These are phyloP conservation scores for Ceratocystis cacaofunesta DNA, from an alignment of 2,329 filamentous ascomycete genomes.

Conservation along the genomic window DNA sequence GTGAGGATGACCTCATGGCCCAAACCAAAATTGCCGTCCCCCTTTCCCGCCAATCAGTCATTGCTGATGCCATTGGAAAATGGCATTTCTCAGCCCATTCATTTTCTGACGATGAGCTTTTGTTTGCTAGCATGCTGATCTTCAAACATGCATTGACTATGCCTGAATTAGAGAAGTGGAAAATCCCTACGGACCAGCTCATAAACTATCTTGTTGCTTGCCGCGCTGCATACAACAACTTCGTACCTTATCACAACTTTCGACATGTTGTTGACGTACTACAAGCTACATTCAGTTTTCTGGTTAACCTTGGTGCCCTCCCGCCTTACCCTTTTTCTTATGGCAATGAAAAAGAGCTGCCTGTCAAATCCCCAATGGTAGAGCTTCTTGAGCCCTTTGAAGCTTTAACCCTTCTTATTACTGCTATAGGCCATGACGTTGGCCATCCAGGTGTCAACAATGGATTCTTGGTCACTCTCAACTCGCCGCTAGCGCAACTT, in stretches of 20 bases:
- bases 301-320: slow-evolving; percentile 63
- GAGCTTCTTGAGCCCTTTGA: slow-evolving; percentile 72
- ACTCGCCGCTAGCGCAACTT: slow-evolving; percentile 81
- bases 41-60: slow-evolving; percentile 45
- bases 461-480: slow-evolving; percentile 80
- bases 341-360: slow-evolving; percentile 21
- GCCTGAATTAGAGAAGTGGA: slow-evolving; percentile 68
- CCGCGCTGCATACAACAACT: slow-evolving; percentile 86
- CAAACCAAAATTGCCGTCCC: slow-evolving; percentile 54
- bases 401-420: slow-evolving; percentile 74
- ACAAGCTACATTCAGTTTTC: slow-evolving; percentile 82
- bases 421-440: slow-evolving; percentile 95
- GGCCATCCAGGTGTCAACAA: slow-evolving; percentile 98
- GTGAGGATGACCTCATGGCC: slow-evolving; percentile 46
- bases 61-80: slow-evolving; percentile 54
- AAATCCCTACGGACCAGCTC: slow-evolving; percentile 64
- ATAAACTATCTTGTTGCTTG: slow-evolving; percentile 77
- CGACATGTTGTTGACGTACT: slow-evolving; percentile 92
- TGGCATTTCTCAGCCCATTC: slow-evolving; percentile 88
- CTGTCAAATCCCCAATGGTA: slow-evolving; percentile 50
- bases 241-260: slow-evolving; percentile 97
- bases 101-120: slow-evolving; percentile 77
- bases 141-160: slow-evolving; percentile 74
- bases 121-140: slow-evolving; percentile 75
- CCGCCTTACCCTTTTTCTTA: slow-evolving; percentile 43